phyloP scores from a whole-genome alignment of 208 protist species.

The Leishmania tarentolae region DNA sequence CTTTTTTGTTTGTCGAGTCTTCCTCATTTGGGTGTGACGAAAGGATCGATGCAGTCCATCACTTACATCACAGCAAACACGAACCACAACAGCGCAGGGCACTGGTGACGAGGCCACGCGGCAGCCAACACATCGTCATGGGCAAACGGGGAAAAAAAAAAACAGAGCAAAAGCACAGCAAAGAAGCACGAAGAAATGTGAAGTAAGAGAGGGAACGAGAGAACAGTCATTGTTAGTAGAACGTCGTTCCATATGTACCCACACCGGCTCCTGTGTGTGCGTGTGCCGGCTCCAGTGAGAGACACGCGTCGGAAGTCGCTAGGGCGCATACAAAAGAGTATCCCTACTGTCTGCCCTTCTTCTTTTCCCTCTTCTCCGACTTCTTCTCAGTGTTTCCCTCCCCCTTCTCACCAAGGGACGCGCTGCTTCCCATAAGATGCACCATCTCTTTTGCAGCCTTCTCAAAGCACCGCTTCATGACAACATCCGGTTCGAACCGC shows the following conservation, averaged over 20 bases:
- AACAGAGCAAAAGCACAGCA: neutral
- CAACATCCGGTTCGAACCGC: constrained; percentile 80
- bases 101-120: neutral
- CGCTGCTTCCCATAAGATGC: constrained; percentile 53
- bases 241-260: neutral
- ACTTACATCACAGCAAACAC: neutral
- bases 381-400: constrained; percentile 41
- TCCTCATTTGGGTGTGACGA: neutral
- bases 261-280: neutral
- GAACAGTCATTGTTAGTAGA: neutral
- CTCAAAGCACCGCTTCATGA: constrained; percentile 73
- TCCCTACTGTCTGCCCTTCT: constrained; percentile 35
- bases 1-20: too few relatives aligned
- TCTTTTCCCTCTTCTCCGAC: constrained; percentile 83
- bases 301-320: neutral
- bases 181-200: neutral
- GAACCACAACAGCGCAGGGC: neutral
- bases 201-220: neutral
- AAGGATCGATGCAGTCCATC: neutral
- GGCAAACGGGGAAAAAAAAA: neutral
- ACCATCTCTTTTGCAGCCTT: constrained; percentile 82
- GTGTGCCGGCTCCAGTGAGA: neutral
- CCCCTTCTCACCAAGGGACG: constrained; percentile 9
- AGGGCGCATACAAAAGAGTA: neutral
- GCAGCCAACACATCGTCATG: neutral